phyloP scores from a whole-genome alignment of 2,329 filamentous ascomycete species.

The Aquanectria penicillioides region DNA sequence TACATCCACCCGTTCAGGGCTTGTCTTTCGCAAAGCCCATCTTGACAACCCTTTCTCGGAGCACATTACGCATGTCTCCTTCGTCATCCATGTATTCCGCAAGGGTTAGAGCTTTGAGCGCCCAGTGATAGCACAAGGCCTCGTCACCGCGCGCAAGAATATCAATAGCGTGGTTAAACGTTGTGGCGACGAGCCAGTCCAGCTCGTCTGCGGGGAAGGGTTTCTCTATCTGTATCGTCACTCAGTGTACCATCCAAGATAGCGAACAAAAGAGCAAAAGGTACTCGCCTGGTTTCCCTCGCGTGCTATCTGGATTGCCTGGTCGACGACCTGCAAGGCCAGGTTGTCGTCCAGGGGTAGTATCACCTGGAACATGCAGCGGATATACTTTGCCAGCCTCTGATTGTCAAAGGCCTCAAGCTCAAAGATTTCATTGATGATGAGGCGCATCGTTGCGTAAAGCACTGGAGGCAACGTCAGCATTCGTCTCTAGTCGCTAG shows the following conservation, averaged over 20 bases:
- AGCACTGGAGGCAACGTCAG: conserved; percentile 50
- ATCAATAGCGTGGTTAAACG: conserved; percentile 78
- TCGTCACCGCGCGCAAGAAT: conserved; percentile 67
- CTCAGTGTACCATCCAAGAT: too few species aligned
- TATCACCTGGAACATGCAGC: conserved; percentile 78
- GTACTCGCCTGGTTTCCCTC: conserved; percentile 57
- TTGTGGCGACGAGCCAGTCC: conserved; percentile 77
- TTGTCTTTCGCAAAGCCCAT: conserved; percentile 43
- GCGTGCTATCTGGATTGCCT: conserved; percentile 65
- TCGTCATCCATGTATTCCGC: conserved; percentile 68
- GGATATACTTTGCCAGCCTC: conserved; percentile 79
- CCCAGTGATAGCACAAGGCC: conserved; percentile 68
- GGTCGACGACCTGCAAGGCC: conserved; percentile 70
- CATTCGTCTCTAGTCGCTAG: neutral
- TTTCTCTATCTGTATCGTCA: conserved; percentile 45
- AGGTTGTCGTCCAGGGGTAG: conserved; percentile 65
- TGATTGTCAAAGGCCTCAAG: conserved; percentile 64
- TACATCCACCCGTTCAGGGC: neutral
- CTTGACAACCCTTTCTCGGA: conserved; percentile 57
- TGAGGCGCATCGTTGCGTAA: conserved; percentile 67
- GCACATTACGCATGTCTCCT: conserved; percentile 53
- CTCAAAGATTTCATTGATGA: conserved; percentile 75
- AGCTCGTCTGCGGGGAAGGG: conserved; percentile 74
- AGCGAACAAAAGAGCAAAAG: neutral
- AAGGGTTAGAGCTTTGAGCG: conserved; percentile 68